phyloP scores from a whole-genome alignment of 495 filamentous ascomycete genomes.

The Neurospora sp. region DNA sequence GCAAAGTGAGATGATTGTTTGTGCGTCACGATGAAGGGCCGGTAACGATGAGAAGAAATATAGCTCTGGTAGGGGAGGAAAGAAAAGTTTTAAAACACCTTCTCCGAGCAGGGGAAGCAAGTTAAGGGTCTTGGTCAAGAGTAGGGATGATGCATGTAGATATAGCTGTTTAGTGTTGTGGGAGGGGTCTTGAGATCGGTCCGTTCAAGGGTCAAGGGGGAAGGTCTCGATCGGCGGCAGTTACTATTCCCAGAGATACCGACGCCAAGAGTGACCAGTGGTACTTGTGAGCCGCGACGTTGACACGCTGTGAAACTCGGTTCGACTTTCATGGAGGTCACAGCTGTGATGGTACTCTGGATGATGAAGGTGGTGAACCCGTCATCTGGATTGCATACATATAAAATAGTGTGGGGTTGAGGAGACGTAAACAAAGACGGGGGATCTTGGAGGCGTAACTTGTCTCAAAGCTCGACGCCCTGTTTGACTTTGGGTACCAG shows the following conservation, averaged over 20 bases:
- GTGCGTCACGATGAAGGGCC: not conserved
- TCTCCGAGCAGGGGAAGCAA: not conserved
- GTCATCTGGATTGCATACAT: not conserved
- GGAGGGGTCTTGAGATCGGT: not conserved
- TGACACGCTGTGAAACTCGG: not conserved
- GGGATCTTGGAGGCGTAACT: not conserved
- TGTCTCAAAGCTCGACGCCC: not conserved
- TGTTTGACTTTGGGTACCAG: not conserved
- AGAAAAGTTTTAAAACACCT: not conserved
- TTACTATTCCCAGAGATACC: not conserved
- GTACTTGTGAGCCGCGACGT: not conserved
- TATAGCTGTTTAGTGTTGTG: not conserved
- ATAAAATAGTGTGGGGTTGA: not conserved
- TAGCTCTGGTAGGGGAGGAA: not conserved
- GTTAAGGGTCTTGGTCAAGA: not conserved
- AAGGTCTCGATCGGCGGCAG: not conserved
- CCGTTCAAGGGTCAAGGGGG: not conserved
- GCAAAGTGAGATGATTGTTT: not conserved
- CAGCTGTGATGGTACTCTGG: not conserved
- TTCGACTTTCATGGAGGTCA: not conserved
- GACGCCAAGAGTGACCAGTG: not conserved
- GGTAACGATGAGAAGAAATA: not conserved
- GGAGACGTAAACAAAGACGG: not conserved
- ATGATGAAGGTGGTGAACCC: not conserved
- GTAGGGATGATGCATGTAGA: not conserved